Conservation (phyloP, 2,329 filamentous ascomycete species). For the Gnomoniopsis smithogilvyi region DNA sequence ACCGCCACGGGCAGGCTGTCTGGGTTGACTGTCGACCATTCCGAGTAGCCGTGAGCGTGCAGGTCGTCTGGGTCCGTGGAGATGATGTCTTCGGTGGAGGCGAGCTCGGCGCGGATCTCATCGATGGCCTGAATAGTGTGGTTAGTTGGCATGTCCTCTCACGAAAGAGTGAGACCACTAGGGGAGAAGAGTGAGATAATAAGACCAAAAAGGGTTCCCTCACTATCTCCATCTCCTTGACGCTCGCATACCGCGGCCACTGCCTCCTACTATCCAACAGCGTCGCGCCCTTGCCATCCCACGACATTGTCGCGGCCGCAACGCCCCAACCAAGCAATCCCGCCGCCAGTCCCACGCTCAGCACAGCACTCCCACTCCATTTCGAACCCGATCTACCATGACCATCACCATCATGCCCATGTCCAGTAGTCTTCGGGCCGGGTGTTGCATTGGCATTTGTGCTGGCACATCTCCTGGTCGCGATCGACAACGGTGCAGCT, state of each 20-base stretch:
- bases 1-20: conserved; percentile 61
- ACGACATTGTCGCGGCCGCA: conserved; percentile 27
- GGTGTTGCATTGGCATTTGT: too few species aligned
- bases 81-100: conserved; percentile 50
- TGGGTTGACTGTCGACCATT: conserved; percentile 62
- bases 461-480: not conserved
- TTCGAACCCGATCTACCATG: conserved; percentile 19
- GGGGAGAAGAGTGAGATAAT: too few species aligned
- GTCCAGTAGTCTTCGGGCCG: too few species aligned
- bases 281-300: conserved; percentile 23
- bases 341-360: conserved; percentile 36
- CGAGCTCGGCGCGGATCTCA: conserved; percentile 48
- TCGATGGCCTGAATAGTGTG: conserved; percentile 43
- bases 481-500: conserved; percentile 6
- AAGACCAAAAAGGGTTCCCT: conserved; percentile 7
- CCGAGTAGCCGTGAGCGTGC: conserved; percentile 61
- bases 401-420: too few species aligned
- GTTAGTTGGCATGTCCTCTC: not conserved
- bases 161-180: not conserved
- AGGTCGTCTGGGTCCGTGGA: conserved; percentile 62
- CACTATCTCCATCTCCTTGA: conserved; percentile 41
- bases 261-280: conserved; percentile 26
- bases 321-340: conserved; percentile 40
- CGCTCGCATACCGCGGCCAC: conserved; percentile 35
- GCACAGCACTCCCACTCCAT: conserved; percentile 32